Base-by-base conservation (phyloP, 179 eudicot genomes). In the Heliamphora pulchella region DNA sequence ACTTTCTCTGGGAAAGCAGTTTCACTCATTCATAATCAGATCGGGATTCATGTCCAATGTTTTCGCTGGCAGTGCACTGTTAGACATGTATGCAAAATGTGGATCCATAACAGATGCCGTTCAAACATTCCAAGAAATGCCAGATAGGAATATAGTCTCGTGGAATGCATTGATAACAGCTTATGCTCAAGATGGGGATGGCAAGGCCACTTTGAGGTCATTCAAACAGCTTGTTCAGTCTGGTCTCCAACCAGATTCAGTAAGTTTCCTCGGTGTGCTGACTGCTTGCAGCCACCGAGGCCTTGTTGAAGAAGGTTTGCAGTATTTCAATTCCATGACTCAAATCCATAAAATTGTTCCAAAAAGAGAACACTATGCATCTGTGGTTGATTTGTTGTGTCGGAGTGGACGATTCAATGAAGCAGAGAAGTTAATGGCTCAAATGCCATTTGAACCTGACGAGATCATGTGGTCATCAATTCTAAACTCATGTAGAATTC, bases 81-180 rank as follows among this genome's bases (percentile, higher is more conserved):
- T 93, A 14, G 98, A 90, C 88, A 91, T 89, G 97, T 94, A 94
- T 82, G 96, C 98, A 67, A 93, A 94, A 84, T 93, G 94, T 83
- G 98, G 98, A 75, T 93, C 89, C 31, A 78, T 93, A 78, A 88
- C 74, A 79, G 89, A 86, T 47, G 90, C 94, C 46, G 69, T 84
- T 63, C 81, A 43, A 65, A 80, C 83, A 79, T 94, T 94, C 80
- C 77, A 78, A 20, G 94, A 91, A 83, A 93, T 94, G 93, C 92
- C 94, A 13, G 82, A 83, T 61, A 86, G 89, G 82, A 94, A 94
- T 76, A 80, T 81, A 11, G 93, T 94, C 54, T 86, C 92, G 46
- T 94, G 98, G 98, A 93, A 94, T 80, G 94, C 96, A 15, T 79
- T 93, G 89, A 90, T 94, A 78, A 85, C 96, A n/a, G 97, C 96